These are phyloP conservation scores for Backusella psychrophila DNA, from an alignment of 192 early-diverging fungal genomes.

Conservation along the genomic window DNA sequence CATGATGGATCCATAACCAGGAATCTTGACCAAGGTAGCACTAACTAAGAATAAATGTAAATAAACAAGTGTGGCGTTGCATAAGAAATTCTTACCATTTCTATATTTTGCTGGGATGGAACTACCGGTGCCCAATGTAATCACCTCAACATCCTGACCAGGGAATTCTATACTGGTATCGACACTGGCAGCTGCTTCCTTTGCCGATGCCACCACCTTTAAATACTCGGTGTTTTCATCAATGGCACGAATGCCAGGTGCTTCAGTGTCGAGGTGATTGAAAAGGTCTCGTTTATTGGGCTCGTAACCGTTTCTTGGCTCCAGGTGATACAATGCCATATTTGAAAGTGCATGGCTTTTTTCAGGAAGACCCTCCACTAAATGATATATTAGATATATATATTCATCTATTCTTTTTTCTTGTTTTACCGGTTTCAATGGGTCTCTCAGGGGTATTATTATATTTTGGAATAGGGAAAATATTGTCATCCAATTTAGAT, in stretches of 20 bases:
- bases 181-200: constrained; percentile 30
- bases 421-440: not conserved
- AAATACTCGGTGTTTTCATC: constrained; percentile 38
- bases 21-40: constrained; percentile 71
- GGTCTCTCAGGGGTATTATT: constrained; percentile 36
- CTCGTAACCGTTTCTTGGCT: constrained; percentile 61
- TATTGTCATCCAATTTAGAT: constrained; percentile 56
- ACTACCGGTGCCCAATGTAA: constrained; percentile 90
- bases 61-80: not conserved
- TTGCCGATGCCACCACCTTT: constrained; percentile 26
- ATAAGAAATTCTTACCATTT: constrained; percentile 60
- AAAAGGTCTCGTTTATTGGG: constrained; percentile 26
- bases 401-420: not conserved
- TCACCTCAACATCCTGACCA: constrained; percentile 43
- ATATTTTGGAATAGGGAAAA: constrained; percentile 75
- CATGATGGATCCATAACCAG: constrained; percentile 62
- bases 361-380: constrained; percentile 16
- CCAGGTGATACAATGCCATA: constrained; percentile 58
- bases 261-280: constrained; percentile 14
- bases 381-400: not conserved
- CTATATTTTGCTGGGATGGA: constrained; percentile 86
- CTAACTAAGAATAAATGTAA: constrained; percentile 59
- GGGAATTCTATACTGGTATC: constrained; percentile 21
- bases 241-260: constrained; percentile 14
- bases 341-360: constrained; percentile 16